These are phyloP conservation scores for Yamadazyma takamatsuzukensis DNA, from an alignment of 805 yeast species.

Conservation along the genomic window DNA sequence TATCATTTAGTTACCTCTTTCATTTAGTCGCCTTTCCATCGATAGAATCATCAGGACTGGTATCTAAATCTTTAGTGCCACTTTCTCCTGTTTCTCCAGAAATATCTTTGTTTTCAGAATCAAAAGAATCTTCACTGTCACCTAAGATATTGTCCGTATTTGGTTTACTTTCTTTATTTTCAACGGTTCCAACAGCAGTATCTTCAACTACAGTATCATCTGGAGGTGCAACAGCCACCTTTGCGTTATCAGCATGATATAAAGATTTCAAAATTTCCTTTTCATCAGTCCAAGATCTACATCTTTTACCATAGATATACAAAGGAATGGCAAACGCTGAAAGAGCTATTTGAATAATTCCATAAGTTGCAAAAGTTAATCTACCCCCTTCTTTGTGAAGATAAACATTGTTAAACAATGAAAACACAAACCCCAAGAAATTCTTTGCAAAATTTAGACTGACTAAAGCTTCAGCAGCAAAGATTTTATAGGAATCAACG, in stretches of 20 bases:
- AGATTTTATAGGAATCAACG: constrained; percentile 54
- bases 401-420: constrained; percentile 52
- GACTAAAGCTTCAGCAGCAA: constrained; percentile 58
- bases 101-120: not conserved
- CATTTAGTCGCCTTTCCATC: no score
- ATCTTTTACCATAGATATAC: constrained; percentile 51
- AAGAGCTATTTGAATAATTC: constrained; percentile 46
- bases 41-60: not conserved
- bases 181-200: not conserved
- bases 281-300: constrained; percentile 50
- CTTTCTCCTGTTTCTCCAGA: not conserved
- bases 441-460: constrained; percentile 54
- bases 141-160: constrained; percentile 2
- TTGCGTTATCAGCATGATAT: constrained; percentile 19
- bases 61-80: not conserved
- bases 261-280: constrained; percentile 39
- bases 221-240: constrained; percentile 2
- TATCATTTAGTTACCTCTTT: no score
- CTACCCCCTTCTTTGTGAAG: constrained; percentile 38
- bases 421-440: constrained; percentile 51
- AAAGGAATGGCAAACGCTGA: constrained; percentile 49
- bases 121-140: constrained; percentile 1
- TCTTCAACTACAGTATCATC: constrained; percentile 2
- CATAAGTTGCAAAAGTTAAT: constrained; percentile 50
- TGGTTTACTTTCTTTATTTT: not conserved